Conservation (phyloP, 1,139 yeast species). For the Scheffersomyces illinoinensis region DNA sequence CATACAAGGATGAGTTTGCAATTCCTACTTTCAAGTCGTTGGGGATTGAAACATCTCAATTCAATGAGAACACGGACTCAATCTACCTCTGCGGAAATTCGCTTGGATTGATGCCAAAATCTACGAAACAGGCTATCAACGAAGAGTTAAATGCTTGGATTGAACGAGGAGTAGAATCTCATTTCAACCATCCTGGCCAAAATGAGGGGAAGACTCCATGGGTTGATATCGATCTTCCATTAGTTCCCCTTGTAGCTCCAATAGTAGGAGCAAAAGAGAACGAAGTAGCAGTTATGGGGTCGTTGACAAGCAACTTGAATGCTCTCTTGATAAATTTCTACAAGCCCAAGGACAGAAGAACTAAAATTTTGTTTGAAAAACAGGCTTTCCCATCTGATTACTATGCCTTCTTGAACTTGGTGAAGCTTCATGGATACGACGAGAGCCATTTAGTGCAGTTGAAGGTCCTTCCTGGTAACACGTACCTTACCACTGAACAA, state of each 20-base stretch:
- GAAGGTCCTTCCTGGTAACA: conserved; percentile 54
- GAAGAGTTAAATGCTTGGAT: conserved; percentile 83
- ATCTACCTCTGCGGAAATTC: conserved; percentile 89
- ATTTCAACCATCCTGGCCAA: conserved; percentile 67
- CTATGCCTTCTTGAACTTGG: conserved; percentile 81
- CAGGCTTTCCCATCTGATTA: conserved; percentile 92
- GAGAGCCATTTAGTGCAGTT: conserved; percentile 66
- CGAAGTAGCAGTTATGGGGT: conserved; percentile 88
- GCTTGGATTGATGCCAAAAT: conserved; percentile 81
- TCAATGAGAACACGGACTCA: conserved; percentile 18
- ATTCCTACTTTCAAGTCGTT: conserved; percentile 62
- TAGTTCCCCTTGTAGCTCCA: conserved; percentile 66
- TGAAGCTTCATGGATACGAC: conserved; percentile 58
- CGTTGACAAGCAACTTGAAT: conserved; percentile 80
- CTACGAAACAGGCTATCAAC: conserved; percentile 56
- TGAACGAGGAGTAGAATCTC: conserved; percentile 78
- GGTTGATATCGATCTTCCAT: conserved; percentile 82
- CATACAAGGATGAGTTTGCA: conserved; percentile 44
- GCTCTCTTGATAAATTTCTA: conserved; percentile 74
- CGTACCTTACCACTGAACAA: conserved; percentile 60
- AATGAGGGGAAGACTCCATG: conserved; percentile 53
- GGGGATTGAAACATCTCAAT: conserved; percentile 32
- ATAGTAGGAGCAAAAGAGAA: conserved; percentile 70
- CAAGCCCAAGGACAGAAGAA: conserved; percentile 57
- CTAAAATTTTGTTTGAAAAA: conserved; percentile 79